Conservation (phyloP, 2,329 filamentous ascomycete species). For the Polychaeton citri region DNA sequence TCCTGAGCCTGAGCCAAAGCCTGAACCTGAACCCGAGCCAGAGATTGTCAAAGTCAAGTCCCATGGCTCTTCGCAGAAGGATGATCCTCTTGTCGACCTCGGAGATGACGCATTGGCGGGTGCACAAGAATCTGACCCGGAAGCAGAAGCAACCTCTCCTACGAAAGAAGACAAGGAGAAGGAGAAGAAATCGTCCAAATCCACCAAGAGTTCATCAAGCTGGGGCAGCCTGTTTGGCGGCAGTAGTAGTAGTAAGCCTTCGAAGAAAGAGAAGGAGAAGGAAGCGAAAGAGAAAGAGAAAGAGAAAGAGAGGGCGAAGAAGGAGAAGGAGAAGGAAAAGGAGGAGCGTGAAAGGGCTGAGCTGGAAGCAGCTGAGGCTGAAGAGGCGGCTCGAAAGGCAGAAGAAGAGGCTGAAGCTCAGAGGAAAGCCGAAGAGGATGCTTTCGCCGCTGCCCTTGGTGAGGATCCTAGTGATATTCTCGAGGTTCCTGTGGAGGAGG, state of each 20-base stretch:
- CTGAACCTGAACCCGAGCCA: slow-evolving; percentile 6
- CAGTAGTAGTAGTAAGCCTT: slow-evolving; percentile 24
- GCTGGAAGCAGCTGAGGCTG: slow-evolving; percentile 21
- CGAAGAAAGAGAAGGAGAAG: slow-evolving; percentile 20
- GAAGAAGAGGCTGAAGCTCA: slow-evolving; percentile 18
- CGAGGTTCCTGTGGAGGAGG: slow-evolving; percentile 17
- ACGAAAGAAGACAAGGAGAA: slow-evolving; percentile 21
- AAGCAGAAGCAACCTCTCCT: not conserved
- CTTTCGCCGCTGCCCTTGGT: slow-evolving; percentile 21
- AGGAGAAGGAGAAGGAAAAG: slow-evolving; percentile 29
- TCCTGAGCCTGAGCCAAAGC: not conserved
- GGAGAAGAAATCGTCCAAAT: slow-evolving; percentile 26
- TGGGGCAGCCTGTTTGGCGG: slow-evolving; percentile 20
- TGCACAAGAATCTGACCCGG: slow-evolving; percentile 7
- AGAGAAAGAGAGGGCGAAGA: slow-evolving; percentile 28
- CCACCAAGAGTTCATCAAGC: slow-evolving; percentile 4
- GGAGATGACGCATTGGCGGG: slow-evolving; percentile 3
- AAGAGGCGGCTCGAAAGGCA: slow-evolving; percentile 9
- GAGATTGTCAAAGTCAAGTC: slow-evolving; percentile 21
- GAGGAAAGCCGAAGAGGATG: slow-evolving; percentile 21
- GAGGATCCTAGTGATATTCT: slow-evolving; percentile 22
- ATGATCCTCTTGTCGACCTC: slow-evolving; percentile 13
- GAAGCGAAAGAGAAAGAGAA: slow-evolving; percentile 18
- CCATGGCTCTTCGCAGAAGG: slow-evolving; percentile 18
- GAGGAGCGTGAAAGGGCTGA: slow-evolving; percentile 24